Conservation (phyloP, 2,329 filamentous ascomycete genomes). For the Orbilia quercus region DNA sequence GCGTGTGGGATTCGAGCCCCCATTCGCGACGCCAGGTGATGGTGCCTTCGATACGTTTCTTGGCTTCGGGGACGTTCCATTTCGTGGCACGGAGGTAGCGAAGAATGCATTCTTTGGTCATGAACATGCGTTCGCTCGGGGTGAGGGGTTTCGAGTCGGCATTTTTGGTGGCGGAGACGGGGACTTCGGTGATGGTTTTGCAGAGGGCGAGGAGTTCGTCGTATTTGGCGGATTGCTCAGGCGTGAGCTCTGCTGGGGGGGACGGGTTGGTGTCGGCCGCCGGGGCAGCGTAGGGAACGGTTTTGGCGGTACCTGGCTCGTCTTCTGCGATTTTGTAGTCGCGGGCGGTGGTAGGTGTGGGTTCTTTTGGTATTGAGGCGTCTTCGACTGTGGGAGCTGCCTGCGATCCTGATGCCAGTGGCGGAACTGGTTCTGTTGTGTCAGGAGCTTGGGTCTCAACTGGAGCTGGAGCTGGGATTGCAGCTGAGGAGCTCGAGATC, state of each 20-base stretch:
- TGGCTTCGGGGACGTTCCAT: slow-evolving; percentile 81
- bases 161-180: slow-evolving; percentile 71
- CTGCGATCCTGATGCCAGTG: slow-evolving; percentile 11
- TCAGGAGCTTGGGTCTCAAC: neutral
- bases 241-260: slow-evolving; percentile 72
- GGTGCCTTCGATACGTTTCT: slow-evolving; percentile 82
- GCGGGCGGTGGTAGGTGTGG: slow-evolving; percentile 11
- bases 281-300: slow-evolving; percentile 34
- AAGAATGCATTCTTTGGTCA: slow-evolving; percentile 90
- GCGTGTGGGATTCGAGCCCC: slow-evolving; percentile 77
- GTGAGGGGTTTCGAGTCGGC: slow-evolving; percentile 73
- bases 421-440: slow-evolving; percentile 6
- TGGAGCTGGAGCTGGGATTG: slow-evolving; percentile 1
- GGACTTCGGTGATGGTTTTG: slow-evolving; percentile 77
- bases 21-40: slow-evolving; percentile 92
- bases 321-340: slow-evolving; percentile 51
- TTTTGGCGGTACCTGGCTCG: slow-evolving; percentile 42
- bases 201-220: slow-evolving; percentile 76
- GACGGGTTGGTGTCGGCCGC: slow-evolving; percentile 64
- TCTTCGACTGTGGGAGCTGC: slow-evolving; percentile 2
- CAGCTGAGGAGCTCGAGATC: slow-evolving; percentile 11
- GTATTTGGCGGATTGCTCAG: slow-evolving; percentile 86
- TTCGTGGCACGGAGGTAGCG: slow-evolving; percentile 94
- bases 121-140: slow-evolving; percentile 85
- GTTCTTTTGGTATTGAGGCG: neutral